Conservation (phyloP, 768 basidiomycete species). For the Boletus pseudo-olivaceus region DNA sequence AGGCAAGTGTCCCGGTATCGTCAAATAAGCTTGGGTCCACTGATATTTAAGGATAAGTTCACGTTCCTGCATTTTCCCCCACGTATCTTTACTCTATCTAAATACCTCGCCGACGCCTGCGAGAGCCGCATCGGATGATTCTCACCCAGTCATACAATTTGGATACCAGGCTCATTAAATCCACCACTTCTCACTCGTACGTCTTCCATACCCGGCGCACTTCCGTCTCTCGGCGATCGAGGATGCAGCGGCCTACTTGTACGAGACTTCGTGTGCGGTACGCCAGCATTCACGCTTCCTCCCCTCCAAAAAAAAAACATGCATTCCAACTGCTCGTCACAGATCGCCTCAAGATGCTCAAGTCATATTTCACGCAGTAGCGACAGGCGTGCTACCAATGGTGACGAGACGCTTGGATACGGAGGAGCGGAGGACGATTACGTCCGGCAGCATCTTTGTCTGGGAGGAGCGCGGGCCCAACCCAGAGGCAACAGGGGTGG, state of each 20-base stretch:
- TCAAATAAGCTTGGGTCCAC: constrained; percentile 14
- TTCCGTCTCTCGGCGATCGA: constrained; percentile 11
- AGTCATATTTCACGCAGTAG: constrained; percentile 71
- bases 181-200: constrained; percentile 24
- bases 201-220: constrained; percentile 15
- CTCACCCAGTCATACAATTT: constrained; percentile 20
- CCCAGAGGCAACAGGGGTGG: constrained; percentile 62
- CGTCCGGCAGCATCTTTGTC: constrained; percentile 73
- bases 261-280: constrained; percentile 52
- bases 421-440: constrained; percentile 67
- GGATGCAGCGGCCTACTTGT: constrained; percentile 70
- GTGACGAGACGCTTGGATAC: constrained; percentile 70
- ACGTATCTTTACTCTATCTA: constrained; percentile 7
- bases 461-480: constrained; percentile 80
- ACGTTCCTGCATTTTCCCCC: constrained; percentile 10
- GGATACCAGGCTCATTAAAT: constrained; percentile 27
- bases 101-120: constrained; percentile 13
- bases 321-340: neutral
- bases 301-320: neutral
- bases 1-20: constrained; percentile 24
- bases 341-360: constrained; percentile 65
- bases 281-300: neutral
- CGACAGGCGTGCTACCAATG: constrained; percentile 55
- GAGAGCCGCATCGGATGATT: constrained; percentile 23
- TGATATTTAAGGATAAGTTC: constrained; percentile 31